A percentile compares a stretch with the other conserved stretches of the same genome.
Evolutionary conservation across 1,139 yeast species (phyloP).

Genomic region (Taphrina confusa): DNA sequence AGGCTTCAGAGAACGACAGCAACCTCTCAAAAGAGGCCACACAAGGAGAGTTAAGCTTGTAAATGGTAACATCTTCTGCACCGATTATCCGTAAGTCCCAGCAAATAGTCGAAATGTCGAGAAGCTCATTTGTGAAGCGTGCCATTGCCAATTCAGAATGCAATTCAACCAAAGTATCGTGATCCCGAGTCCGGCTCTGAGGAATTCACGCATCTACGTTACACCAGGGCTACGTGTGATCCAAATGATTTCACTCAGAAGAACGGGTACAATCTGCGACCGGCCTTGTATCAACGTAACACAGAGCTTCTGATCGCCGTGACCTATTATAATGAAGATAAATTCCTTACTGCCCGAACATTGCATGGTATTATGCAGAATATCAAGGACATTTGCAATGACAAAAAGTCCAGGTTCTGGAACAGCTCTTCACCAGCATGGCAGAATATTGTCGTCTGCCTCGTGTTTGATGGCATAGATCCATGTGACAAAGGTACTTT

Average conservation of each 20-base stretch:
- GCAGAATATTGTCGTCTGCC: constrained; percentile 87
- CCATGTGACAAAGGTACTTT: constrained; percentile 76
- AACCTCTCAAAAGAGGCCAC: constrained; percentile 58
- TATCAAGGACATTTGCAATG: constrained; percentile 74
- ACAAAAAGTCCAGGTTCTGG: constrained; percentile 58
- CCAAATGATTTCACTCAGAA: constrained; percentile 69
- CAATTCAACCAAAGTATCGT: constrained; percentile 55
- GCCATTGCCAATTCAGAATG: constrained; percentile 64
- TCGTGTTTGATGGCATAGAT: constrained; percentile 92
- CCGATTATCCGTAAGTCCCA: constrained; percentile 60
- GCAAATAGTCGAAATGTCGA: not conserved
- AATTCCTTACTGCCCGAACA: constrained; percentile 81
- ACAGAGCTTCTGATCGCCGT: constrained; percentile 87
- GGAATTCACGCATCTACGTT: constrained; percentile 75
- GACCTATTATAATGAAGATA: constrained; percentile 94
- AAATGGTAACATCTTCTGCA: constrained; percentile 69
- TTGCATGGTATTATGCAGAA: constrained; percentile 92
- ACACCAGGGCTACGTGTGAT: constrained; percentile 80
- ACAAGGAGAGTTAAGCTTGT: constrained; percentile 65
- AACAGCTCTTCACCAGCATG: constrained; percentile 85
- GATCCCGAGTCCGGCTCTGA: constrained; percentile 64
- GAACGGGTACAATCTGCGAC: constrained; percentile 78
- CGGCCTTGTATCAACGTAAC: constrained; percentile 69
- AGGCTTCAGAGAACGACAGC: constrained; percentile 24
- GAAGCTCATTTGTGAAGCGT: constrained; percentile 46